These are phyloP conservation scores for Claviceps sp. DNA, from an alignment of 2,329 filamentous ascomycete genomes.

Conservation along the genomic window DNA sequence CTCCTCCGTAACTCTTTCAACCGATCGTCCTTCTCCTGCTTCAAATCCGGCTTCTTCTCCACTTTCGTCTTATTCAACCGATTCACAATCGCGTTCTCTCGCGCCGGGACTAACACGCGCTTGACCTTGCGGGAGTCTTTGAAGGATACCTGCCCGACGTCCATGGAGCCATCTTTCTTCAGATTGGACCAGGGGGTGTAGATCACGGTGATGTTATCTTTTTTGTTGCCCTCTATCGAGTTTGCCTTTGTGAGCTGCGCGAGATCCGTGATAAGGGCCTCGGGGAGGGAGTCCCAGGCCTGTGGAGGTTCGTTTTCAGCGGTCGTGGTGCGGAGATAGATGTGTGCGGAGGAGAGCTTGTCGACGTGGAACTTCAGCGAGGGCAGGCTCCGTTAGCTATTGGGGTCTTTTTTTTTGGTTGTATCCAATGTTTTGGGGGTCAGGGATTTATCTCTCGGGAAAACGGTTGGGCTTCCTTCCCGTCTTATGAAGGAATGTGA, in stretches of 20 bases:
- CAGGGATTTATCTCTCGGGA: too few relatives aligned
- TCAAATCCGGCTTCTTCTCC: constrained; percentile 75
- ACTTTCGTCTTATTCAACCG: constrained; percentile 94
- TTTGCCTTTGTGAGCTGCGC: constrained; percentile 98
- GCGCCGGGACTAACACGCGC: constrained; percentile 62
- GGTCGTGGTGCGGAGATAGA: constrained; percentile 61
- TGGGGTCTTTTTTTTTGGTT: not conserved
- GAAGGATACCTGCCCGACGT: constrained; percentile 86
- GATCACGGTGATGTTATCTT: constrained; percentile 91
- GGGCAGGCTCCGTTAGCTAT: not conserved
- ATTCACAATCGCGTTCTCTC: constrained; percentile 88
- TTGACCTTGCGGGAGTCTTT: constrained; percentile 79
- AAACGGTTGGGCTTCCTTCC: too few relatives aligned
- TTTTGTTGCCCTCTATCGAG: constrained; percentile 98
- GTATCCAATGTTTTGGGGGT: too few relatives aligned
- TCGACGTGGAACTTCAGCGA: constrained; percentile 75
- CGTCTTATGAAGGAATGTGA: too few relatives aligned
- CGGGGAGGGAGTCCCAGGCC: constrained; percentile 66
- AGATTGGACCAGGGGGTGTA: constrained; percentile 98
- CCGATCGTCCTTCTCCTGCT: constrained; percentile 67
- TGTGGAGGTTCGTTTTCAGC: constrained; percentile 45
- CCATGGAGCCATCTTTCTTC: constrained; percentile 92
- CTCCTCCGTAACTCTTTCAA: constrained; percentile 56
- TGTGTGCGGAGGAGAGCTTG: constrained; percentile 91
- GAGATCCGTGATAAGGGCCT: constrained; percentile 67